Conservation (phyloP, 805 yeast species). For the Ogataea wickerhamii region DNA sequence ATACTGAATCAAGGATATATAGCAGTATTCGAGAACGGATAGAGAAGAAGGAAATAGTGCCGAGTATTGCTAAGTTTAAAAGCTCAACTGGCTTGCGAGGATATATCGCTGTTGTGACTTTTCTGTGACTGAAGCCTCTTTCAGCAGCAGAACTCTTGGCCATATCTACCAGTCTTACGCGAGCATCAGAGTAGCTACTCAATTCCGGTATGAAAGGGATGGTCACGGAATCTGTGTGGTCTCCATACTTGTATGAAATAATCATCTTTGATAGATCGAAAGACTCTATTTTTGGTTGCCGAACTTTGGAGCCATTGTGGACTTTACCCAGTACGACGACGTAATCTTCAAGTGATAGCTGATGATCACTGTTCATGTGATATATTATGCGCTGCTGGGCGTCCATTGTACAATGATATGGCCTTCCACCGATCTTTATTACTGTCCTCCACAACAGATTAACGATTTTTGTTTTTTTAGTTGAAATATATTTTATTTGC, state of each 20-base stretch:
- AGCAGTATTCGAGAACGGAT: slow-evolving; percentile 8
- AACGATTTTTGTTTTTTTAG: too few species aligned
- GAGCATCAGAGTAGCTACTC: slow-evolving; percentile 42
- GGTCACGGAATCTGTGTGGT: slow-evolving; percentile 30
- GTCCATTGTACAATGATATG: slow-evolving; percentile 9
- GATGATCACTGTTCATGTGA: slow-evolving; percentile 82
- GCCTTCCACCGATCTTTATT: too few species aligned
- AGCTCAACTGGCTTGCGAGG: slow-evolving; percentile 35
- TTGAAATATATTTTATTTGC: too few species aligned
- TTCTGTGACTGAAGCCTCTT: slow-evolving; percentile 55
- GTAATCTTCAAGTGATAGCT: slow-evolving; percentile 68
- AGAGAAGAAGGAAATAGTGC: slow-evolving; percentile 5
- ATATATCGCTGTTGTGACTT: slow-evolving; percentile 41
- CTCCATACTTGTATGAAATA: slow-evolving; percentile 38
- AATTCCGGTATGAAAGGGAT: slow-evolving; percentile 53
- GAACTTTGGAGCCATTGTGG: slow-evolving; percentile 34
- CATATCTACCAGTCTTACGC: slow-evolving; percentile 61
- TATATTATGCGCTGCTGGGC: slow-evolving; percentile 47
- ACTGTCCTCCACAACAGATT: too few species aligned
- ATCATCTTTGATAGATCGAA: slow-evolving; percentile 44
- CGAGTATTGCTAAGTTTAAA: slow-evolving; percentile 9
- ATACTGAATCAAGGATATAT: slow-evolving; percentile 5
- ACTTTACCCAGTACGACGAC: slow-evolving; percentile 62
- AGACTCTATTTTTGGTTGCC: slow-evolving; percentile 42
- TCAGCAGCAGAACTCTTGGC: slow-evolving; percentile 68